Evolutionary conservation across 352 stramenopile species (phyloP).

Genomic region (Globisporangium paroecandrum): DNA sequence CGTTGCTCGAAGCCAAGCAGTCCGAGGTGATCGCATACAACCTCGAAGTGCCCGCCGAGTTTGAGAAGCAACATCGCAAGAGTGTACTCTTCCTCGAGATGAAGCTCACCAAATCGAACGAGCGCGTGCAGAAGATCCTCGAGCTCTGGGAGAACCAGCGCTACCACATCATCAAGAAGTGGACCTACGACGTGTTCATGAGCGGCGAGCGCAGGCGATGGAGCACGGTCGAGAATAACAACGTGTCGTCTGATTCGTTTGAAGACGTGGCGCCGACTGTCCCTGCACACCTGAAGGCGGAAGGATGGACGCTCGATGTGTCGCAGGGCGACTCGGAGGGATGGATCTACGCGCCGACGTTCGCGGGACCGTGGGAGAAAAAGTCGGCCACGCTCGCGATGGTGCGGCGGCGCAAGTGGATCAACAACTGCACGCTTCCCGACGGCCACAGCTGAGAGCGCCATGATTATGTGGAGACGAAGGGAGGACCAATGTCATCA

Average conservation of each 20-base stretch:
- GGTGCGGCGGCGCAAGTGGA: conserved; percentile 79
- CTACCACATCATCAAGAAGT: conserved; percentile 76
- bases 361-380: conserved; percentile 77
- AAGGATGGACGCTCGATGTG: conserved; percentile 78
- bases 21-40: conserved; percentile 51
- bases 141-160: conserved; percentile 86
- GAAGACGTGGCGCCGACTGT: conserved; percentile 64
- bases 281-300: conserved; percentile 43
- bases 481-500: not conserved
- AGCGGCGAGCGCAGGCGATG: conserved; percentile 65
- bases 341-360: conserved; percentile 80
- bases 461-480: not conserved
- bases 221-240: conserved; percentile 62
- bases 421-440: conserved; percentile 55
- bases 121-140: conserved; percentile 59
- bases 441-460: conserved; percentile 11
- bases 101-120: conserved; percentile 39
- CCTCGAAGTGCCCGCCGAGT: conserved; percentile 52
- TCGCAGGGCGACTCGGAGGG: conserved; percentile 75
- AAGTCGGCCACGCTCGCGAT: conserved; percentile 64
- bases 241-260: conserved; percentile 57
- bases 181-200: conserved; percentile 61
- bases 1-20: conserved; percentile 42
- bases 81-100: conserved; percentile 60
- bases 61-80: conserved; percentile 59